Evolutionary conservation across 768 basidiomycete genomes (phyloP), one percentile per base, ranked within the genome.

Genomic region (Tulasnella sp.): DNA sequence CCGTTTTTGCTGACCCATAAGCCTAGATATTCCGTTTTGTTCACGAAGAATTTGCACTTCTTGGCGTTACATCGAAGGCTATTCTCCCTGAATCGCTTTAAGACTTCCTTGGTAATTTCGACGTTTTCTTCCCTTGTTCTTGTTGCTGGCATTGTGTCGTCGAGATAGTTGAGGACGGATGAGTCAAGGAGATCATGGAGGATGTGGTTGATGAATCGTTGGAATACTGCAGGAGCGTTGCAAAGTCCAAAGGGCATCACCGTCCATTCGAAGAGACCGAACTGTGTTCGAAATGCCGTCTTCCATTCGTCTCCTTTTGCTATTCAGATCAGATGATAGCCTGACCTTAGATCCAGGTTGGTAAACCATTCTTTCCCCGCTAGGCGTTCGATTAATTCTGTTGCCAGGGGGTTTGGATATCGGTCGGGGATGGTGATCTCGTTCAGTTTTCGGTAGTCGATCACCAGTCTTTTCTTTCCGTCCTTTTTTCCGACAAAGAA

Each of bases 231-330:
- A 0, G 81, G 81, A 0, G 79, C 80, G 64, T 81, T 81, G 12
- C 64, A 70, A 14, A 81, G 72, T 4, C 81, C 80, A 71, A 81
- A 80, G 4, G 80, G 79, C 79, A 81, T 81, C 0, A 79, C 77
- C 7, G 19, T 17, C 67, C 67, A 80, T 75, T 81, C 77, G 40
- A 74, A 80, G 29, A 77, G 76, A 0, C 81, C 80, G 31, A 67
- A 78, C 9, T 79, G 78, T 3, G 81, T 83, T 2, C 54, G 42
- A 52, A 84, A 85, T 0, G 82, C 83, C 0, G 81, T 84, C 25
- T 84, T 83, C 81, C 80, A 82, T 72, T 82, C 79, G 68, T 83
- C 74, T 0, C 79, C 82, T 40, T 77, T 42, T 0, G 31, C 75
- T 31, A 82, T 80, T 8, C 79, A 36, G 8, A 82, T 71, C 8